Conservation (phyloP, 352 stramenopile species). For the Phytopythium montanum region DNA sequence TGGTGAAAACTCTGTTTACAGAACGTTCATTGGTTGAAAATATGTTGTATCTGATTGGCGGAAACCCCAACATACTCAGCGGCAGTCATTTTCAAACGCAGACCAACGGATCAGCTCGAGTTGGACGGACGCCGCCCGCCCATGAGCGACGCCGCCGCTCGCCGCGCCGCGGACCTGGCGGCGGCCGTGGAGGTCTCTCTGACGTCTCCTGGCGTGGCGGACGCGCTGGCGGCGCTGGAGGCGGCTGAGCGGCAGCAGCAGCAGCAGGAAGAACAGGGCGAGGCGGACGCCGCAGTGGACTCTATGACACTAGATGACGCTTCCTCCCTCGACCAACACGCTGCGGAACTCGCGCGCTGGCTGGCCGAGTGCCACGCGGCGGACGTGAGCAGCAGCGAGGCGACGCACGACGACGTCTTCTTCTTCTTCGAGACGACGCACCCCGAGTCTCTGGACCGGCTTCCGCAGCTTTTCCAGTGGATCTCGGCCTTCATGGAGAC, state of each 20-base stretch:
- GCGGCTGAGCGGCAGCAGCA: neutral
- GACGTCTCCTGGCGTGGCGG: neutral
- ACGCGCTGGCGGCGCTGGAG: neutral
- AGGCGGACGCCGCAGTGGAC: neutral
- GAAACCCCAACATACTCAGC: no score
- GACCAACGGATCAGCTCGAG: no score
- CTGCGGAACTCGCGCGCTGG: slow-evolving; percentile 50
- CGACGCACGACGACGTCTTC: slow-evolving; percentile 50
- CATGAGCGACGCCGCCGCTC: neutral
- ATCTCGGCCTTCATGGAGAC: slow-evolving; percentile 47
- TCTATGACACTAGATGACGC: neutral
- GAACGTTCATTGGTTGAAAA: neutral
- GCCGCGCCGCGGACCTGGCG: neutral
- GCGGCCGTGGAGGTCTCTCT: neutral
- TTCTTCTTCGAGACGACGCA: slow-evolving; percentile 63
- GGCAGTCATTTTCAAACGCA: neutral
- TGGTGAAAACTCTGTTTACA: neutral
- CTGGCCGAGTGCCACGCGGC: slow-evolving; percentile 33
- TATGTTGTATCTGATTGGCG: neutral
- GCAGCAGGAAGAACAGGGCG: no score
- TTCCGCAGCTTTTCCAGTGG: slow-evolving; percentile 55
- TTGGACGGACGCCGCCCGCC: no score
- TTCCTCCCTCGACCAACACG: slow-evolving; percentile 29
- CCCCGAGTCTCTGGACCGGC: slow-evolving; percentile 48
- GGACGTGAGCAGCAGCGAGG: slow-evolving; percentile 17